Base-by-base conservation (phyloP, 768 basidiomycete genomes). In the Mycena indigotica region DNA sequence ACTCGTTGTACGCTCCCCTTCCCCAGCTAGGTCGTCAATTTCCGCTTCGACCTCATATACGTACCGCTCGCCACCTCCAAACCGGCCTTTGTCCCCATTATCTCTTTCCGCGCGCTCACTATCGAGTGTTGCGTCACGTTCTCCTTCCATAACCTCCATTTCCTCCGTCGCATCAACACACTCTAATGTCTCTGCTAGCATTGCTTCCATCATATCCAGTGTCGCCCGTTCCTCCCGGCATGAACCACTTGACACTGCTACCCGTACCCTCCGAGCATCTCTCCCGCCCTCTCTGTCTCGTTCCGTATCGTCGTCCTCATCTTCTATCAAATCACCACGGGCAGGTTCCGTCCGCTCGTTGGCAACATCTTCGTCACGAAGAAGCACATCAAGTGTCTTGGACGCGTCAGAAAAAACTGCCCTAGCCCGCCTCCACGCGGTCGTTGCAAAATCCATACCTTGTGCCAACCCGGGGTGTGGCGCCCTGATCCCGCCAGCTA, bases 221-320 rank as follows among this genome's bases (percentile, higher is more conserved):
- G 55, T 63, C 32, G 32, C 55, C 24, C 55, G 40, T 28, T 24
- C 62, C 0, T 45, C 58, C 6, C 58, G 62, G 8, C 62, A 63
- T 29, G 55, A 30, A 1, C 55, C 62, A 10, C 55, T 63, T 24
- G 21, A 52, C 5, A 12, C 52, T 2, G 62, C 62, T 3, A 53
- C 58, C 10, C 25, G 24, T 5, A 35, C 52, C 12, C 57, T 63
- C 2, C 62, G 62, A 23, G 55, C 58, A 8, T 45, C 62, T 2
- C 45, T 58, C 1, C 46, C 57, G 4, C 53, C 57, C 2, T 52
- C 61, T 0, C 50, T 57, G 5, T 49, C 53, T 23, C 57, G 57
- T 4, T 62, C 56, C 2, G 6, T 53, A 3, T 55, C 56, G 4
- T 52, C 56, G 10, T 45, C 46, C 28, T 5, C 41, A 5, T 29